Base-by-base conservation (phyloP, 805 yeast species). In the Priceomyces castillae region DNA sequence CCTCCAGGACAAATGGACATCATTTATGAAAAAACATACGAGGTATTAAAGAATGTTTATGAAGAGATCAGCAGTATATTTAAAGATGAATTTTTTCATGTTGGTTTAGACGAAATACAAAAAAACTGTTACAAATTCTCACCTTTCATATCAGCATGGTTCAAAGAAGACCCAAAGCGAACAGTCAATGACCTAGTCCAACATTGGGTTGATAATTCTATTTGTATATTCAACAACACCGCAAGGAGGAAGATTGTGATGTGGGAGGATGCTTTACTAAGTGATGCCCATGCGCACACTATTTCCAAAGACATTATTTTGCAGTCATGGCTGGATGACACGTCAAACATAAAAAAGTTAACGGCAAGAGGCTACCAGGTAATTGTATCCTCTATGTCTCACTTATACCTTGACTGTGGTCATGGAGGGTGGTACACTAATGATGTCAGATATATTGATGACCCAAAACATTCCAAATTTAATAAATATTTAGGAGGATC, bases 351-450 rank as follows among this genome's bases (percentile, higher is more conserved):
- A 33, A 54, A 64, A 42, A 45, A 52, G n/a, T 51, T 70, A 37
- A 57, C 72, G 6, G 25, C 48, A 2, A 37, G 43, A 39, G 75
- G 74, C 1, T 65, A 66, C 48, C 70, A 69, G 46, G 68, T 69
- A 3, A 58, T 71, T 44, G 69, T 69, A 3, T 66, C 73, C 1
- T 54, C 64, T 3, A 38, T 56, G 15, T 52, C 53, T 28, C 61
- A 57, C 46, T 56, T 66, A 34, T 71, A 71, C 42, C 58, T 71
- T 16, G 75, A 71, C 48, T 70, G 75, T 51, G 76, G 75, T 2
- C 56, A 51, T 40, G 73, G 73, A 34, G 64, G 64, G 4, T 68
- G 57, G 56, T 56, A 61, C 10, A 49, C 69, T 17, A 66, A 67
- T 48, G 71, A 67, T 49, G 62, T 64, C 2, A 43, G 68, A 22